Percentiles rank a stretch among this genome's conserved stretches.
These are phyloP conservation scores for Aaosphaeria arxii DNA, from an alignment of 2,329 filamentous ascomycete genomes.

Conservation along the genomic window DNA sequence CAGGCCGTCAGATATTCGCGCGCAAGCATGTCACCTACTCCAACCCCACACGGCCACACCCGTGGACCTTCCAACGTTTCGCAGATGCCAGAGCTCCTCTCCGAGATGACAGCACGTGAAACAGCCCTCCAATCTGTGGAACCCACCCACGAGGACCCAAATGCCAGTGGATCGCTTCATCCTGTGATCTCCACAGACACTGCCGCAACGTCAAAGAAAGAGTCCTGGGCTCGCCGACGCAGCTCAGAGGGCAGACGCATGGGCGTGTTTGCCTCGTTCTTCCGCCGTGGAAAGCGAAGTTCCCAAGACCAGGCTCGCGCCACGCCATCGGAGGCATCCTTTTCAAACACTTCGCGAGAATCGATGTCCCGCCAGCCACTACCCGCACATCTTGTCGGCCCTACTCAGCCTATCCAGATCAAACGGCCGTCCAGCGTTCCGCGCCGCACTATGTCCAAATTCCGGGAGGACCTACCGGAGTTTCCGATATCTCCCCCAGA, in stretches of 20 bases:
- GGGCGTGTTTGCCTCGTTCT: slow-evolving; percentile 54
- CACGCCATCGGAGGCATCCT: slow-evolving; percentile 64
- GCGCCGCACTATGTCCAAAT: slow-evolving; percentile 82
- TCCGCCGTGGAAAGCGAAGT: slow-evolving; percentile 60
- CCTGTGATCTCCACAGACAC: slow-evolving; percentile 31
- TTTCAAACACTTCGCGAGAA: slow-evolving; percentile 87
- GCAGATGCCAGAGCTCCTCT: slow-evolving; percentile 49
- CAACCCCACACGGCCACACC: slow-evolving; percentile 39
- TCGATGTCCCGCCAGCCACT: slow-evolving; percentile 65
- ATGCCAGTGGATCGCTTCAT: slow-evolving; percentile 30
- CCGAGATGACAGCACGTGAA: slow-evolving; percentile 36
- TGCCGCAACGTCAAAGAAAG: slow-evolving; percentile 18
- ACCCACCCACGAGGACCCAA: slow-evolving; percentile 21
- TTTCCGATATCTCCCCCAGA: slow-evolving; percentile 81
- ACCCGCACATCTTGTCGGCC: slow-evolving; percentile 47
- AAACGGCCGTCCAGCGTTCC: slow-evolving; percentile 57
- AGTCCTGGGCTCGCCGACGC: slow-evolving; percentile 20
- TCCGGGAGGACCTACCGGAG: slow-evolving; percentile 88
- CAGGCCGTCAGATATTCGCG: slow-evolving; percentile 48
- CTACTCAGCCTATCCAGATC: slow-evolving; percentile 35
- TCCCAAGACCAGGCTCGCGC: slow-evolving; percentile 49
- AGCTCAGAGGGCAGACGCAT: slow-evolving; percentile 36
- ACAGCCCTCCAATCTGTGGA: slow-evolving; percentile 43
- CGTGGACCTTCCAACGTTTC: slow-evolving; percentile 52
- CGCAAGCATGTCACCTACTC: slow-evolving; percentile 45